Conservation (phyloP, 352 stramenopile genomes). For the Phytophthora sp. region DNA sequence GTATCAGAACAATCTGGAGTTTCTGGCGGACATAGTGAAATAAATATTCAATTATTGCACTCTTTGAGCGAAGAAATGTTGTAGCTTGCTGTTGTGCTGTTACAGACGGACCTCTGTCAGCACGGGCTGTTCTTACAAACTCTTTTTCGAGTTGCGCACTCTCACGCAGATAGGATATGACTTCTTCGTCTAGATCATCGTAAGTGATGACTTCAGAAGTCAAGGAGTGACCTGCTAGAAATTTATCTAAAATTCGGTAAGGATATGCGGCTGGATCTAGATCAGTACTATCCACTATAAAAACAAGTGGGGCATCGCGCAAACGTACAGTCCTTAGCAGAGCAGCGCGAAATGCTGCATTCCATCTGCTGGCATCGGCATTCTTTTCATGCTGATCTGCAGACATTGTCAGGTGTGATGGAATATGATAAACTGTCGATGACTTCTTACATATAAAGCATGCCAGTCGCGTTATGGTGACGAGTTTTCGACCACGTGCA, state of each 20-base stretch:
- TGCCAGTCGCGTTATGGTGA: slow-evolving; percentile 55
- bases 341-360: slow-evolving; percentile 35
- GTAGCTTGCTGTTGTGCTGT: neutral
- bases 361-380: slow-evolving; percentile 35
- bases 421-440: slow-evolving; percentile 33
- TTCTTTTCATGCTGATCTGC: too few species aligned
- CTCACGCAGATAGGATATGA: slow-evolving; percentile 45
- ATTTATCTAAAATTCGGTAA: slow-evolving; percentile 54
- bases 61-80: slow-evolving; percentile 46
- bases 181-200: slow-evolving; percentile 57
- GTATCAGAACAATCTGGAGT: slow-evolving; percentile 62
- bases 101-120: neutral
- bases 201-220: slow-evolving; percentile 51
- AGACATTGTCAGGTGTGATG: too few species aligned
- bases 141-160: slow-evolving; percentile 24
- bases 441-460: slow-evolving; percentile 59
- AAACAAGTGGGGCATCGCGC: slow-evolving; percentile 45
- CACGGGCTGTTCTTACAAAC: neutral
- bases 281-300: slow-evolving; percentile 63
- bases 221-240: slow-evolving; percentile 48
- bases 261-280: slow-evolving; percentile 29
- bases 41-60: slow-evolving; percentile 55
- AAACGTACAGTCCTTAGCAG: slow-evolving; percentile 49
- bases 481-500: slow-evolving; percentile 49
- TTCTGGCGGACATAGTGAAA: slow-evolving; percentile 43